Evolutionary conservation across 768 basidiomycete genomes (phyloP).

Genomic region (Rhodotorula kratochvilovae): DNA sequence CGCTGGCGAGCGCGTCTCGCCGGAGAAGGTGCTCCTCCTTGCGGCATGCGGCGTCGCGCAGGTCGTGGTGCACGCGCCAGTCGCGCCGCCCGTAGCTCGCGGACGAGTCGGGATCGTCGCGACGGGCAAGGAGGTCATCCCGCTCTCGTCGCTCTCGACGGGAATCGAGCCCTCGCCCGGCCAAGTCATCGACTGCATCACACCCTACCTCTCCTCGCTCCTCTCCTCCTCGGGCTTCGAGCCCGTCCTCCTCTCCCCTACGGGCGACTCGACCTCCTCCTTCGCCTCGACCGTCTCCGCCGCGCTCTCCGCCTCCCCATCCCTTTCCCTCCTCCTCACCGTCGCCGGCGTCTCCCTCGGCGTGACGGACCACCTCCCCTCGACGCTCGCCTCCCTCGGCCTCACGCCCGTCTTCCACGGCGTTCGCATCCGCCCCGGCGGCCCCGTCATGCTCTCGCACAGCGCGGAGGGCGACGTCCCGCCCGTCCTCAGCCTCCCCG

Average conservation of each 20-base stretch:
- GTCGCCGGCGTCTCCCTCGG: slow-evolving; percentile 17
- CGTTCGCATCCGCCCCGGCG: slow-evolving; percentile 6
- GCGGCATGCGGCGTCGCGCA: background rate
- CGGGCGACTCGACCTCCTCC: slow-evolving; percentile 4
- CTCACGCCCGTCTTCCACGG: background rate
- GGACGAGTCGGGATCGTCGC: slow-evolving; percentile 1
- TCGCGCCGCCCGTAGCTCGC: background rate
- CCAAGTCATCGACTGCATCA: slow-evolving; percentile 15
- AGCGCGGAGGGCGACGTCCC: background rate
- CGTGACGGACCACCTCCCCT: slow-evolving; percentile 8
- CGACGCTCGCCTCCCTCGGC: slow-evolving; percentile 1
- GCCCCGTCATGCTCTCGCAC: slow-evolving; percentile 3
- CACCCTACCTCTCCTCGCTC: slow-evolving; percentile 1
- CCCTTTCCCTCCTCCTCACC: slow-evolving; percentile 6
- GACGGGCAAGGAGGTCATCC: slow-evolving; percentile 10
- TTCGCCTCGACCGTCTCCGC: background rate
- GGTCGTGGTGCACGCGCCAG: background rate
- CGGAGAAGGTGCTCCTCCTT: slow-evolving; percentile 6
- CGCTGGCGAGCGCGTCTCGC: background rate
- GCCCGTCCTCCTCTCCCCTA: background rate
- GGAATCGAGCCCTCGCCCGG: background rate
- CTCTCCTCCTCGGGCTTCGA: background rate
- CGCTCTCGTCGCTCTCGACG: background rate
- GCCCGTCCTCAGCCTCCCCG: slow-evolving; percentile 7
- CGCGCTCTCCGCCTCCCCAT: background rate